Evolutionary conservation across 2,329 filamentous ascomycete genomes (phyloP), one percentile per base, ranked within the genome.

Genomic region (Colletotrichum sp.): DNA sequence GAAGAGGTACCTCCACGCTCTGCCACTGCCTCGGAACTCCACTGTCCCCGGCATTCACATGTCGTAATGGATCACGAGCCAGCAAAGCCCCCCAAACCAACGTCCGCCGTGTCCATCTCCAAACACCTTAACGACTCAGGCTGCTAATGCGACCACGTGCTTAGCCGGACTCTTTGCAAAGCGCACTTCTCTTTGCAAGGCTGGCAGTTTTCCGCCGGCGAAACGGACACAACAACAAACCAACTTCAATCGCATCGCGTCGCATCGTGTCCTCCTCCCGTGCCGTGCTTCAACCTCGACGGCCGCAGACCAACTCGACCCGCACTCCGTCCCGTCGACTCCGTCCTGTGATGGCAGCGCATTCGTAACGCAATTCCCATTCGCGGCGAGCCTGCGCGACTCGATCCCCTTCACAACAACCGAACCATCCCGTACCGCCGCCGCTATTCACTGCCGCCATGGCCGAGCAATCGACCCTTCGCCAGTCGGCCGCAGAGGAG

Each of bases 381-480:
- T 32, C 39, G 71, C 65, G 74, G 74, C 65, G 64, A 76, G 74
- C 74, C 71, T 76, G 70, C 59, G 59, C 64, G 70, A 76, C 73
- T 65, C 73, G 70, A 44, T 73, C 70, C 63, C 49, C 8, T 21
- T 52, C 21, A 72, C 52, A 15, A 52, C 34, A 9, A 65, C 34
- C 32, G 28, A 70, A 57, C 49, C 34, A 26, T 52, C 24, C 26
- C 59, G 26, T 66, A 60, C 15, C 44, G 36, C 15, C 44, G 36
- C 26, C 71, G 81, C 75, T 75, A 98, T 34, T 98, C 96, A 95
- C 95, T 66, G 55, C 65, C 67, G 57, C 65, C 28, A 76, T 76
- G 78, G 94, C 90, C 78, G 66, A 71, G 63, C 96, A 98, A 87
- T 98, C 96, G 72, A 98, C 94, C 7, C 89, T 98, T 80, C 92